Evolutionary conservation across 2,329 filamentous ascomycete genomes (phyloP).

Genomic region (Colletotrichum godetiae): DNA sequence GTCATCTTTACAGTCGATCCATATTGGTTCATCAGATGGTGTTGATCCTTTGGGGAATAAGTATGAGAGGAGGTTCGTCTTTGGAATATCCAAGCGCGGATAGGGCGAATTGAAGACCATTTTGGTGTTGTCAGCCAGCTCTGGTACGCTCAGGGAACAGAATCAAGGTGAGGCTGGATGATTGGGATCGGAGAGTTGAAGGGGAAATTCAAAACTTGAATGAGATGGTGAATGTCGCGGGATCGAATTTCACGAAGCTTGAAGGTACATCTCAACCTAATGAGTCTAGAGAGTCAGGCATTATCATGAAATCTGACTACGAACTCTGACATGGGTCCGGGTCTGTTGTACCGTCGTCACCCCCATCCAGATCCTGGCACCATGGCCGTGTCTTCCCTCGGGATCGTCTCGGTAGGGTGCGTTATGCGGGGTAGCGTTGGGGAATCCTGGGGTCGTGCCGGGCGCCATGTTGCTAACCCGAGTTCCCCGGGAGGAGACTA

Average conservation of each 20-base stretch:
- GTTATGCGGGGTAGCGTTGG: conserved; percentile 27
- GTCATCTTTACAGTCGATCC: conserved; percentile 62
- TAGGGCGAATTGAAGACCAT: conserved; percentile 59
- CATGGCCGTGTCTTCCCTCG: conserved; percentile 26
- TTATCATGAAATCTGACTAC: neutral
- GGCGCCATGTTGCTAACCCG: neutral
- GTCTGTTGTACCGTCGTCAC: neutral
- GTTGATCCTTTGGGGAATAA: conserved; percentile 45
- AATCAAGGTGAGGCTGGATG: neutral
- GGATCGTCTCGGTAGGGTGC: conserved; percentile 26
- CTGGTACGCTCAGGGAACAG: neutral
- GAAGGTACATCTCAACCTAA: neutral
- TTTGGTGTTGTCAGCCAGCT: neutral
- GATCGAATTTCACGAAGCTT: neutral
- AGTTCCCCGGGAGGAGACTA: neutral
- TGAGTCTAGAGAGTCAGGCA: neutral
- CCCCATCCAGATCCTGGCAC: neutral
- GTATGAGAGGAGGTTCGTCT: conserved; percentile 55
- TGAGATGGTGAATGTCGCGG: neutral
- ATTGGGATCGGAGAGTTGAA: neutral
- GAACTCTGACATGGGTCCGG: neutral
- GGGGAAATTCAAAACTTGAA: neutral
- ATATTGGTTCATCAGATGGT: conserved; percentile 59
- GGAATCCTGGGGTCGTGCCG: conserved; percentile 7
- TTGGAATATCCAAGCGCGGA: conserved; percentile 54